Base-by-base conservation (phyloP, 2,329 filamentous ascomycete genomes). In the Fusarium cyanostomum region DNA sequence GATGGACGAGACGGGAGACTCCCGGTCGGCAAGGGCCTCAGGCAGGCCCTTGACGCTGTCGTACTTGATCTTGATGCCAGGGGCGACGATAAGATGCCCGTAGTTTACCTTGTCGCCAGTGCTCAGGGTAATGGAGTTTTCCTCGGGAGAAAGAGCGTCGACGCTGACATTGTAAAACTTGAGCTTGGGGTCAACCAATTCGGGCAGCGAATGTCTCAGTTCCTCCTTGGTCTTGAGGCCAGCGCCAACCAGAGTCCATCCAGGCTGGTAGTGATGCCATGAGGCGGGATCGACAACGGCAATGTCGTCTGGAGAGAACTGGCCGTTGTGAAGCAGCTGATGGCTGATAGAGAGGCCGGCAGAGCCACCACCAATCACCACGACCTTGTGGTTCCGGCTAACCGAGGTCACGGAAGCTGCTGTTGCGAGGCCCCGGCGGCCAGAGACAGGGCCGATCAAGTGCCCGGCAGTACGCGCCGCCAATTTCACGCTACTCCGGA, bases 251-350 rank as follows among this genome's bases (percentile, higher is more conserved):
- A 90, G 79, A 2, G 88, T 90, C 87, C 87, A 90, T 51, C 88
- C 88, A 1, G 88, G 86, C 73, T 90, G 88, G 72, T 89, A 90
- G 75, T 90, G 81, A 70, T 90, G 87, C 80, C 81, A 87, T 63
- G 76, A 71, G 1, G 87, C 81, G 0, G 88, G 88, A 62, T 90
- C 88, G 38, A 90, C 76, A 24, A 90, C 68, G 26, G 88, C 87
- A 59, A 90, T 88, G 58, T 90, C 88, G 28, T 86, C 79, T 38
- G 80, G 76, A 0, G 73, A 63, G 68, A 89, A 89, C 24, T 80
- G 80, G 38, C 85, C 86, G 0, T 80, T 79, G 2, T 81, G 81
- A 4, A 90, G 81, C 4, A 92, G 82, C 76, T 92, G 89, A 69
- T 91, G 88, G 68, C 86, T 86, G 69, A 90, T 83, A 2, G 85